These are phyloP conservation scores for Elaeis oleifera DNA, from an alignment of 202 grass and related monocot species.

Conservation along the genomic window DNA sequence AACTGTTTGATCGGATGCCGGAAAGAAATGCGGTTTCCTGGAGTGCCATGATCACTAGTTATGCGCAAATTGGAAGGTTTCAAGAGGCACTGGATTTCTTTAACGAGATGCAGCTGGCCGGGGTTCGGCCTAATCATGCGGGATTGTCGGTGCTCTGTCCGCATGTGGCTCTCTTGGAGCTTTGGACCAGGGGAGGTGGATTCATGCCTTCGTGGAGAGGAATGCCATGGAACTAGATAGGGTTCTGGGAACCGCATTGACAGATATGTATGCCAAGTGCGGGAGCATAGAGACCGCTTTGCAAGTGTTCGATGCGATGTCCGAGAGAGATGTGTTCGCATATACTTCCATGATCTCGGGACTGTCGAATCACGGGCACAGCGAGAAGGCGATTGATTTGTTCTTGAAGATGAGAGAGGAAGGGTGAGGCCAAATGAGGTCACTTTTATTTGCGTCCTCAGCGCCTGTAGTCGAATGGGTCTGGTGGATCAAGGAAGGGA, in stretches of 20 bases:
- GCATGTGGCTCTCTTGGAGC: conserved; percentile 21
- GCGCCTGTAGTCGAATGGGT: conserved; percentile 17
- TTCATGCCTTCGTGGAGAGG: conserved; percentile 22
- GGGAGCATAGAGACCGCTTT: conserved; percentile 10
- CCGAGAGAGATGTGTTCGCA: conserved; percentile 17
- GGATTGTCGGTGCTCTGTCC: conserved; percentile 9
- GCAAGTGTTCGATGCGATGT: conserved; percentile 12
- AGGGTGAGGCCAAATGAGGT: conserved; percentile 25
- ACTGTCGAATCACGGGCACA: conserved; percentile 9
- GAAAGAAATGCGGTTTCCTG: conserved; percentile 21
- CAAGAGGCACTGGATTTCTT: conserved; percentile 17
- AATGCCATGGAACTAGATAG: conserved; percentile 14
- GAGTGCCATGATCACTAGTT: conserved; percentile 18
- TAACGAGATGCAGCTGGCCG: conserved; percentile 18
- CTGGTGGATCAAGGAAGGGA: conserved; percentile 7
- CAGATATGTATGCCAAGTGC: conserved; percentile 26
- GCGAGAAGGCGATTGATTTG: conserved; percentile 7
- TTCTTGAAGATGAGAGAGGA: conserved; percentile 17
- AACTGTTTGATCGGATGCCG: conserved; percentile 18
- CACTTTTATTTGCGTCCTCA: conserved; percentile 23
- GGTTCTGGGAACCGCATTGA: conserved; percentile 16
- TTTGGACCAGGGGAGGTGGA: conserved; percentile 26
- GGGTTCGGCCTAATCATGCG: conserved; percentile 23
- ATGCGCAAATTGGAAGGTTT: conserved; percentile 17
- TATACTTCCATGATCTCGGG: conserved; percentile 25